Evolutionary conservation across 768 basidiomycete species (phyloP), one percentile per base, ranked within the genome.

Genomic region (Leccinum imitatum): DNA sequence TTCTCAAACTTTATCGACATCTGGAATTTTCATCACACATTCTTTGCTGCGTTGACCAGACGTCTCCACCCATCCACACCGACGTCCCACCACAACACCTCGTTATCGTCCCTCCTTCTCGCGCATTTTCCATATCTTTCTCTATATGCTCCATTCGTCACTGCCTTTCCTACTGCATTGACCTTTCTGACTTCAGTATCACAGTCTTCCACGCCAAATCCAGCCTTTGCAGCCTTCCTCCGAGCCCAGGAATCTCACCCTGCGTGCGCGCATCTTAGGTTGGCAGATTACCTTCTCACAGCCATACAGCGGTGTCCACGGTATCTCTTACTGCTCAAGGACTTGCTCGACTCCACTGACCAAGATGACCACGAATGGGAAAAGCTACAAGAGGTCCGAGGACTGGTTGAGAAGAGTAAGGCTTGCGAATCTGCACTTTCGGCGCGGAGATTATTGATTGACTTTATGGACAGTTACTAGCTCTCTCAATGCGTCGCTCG

Each of bases 1-100:
- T 95, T 95, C 73, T 89, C 89, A 62, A 93, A 93, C 72, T 93
- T 94, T 63, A 87, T 93, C 69, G 92, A 94, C 73, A 93, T 95
- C 35, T 93, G 89, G 92, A 93, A 92, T 67, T 80, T 92, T 47
- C 91, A 93, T 73, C 88, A 83, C 54, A 83, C 88, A 2, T 88
- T 93, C 73, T 84, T 86, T 59, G 76, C 82, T 6, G 82, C 86
- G 2, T 79, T 93, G 30, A 79, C 83, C 8, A 72, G 75, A 46
- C 76, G 83, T 35, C 67, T 66, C 59, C 73, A 59, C 66, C 71
- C 54, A 51, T 53, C 65, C 44, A 55, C 65, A 44, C 62, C 59
- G 51, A 58, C 52, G 3, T 58, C 67, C 17, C 57, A 48, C 19
- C 69, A 73, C 10, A 77, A 75, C 69, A 73, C 77, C 67, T 75